Evolutionary conservation across 179 eudicot genomes (phyloP).

Genomic region (Nepenthes alata): DNA sequence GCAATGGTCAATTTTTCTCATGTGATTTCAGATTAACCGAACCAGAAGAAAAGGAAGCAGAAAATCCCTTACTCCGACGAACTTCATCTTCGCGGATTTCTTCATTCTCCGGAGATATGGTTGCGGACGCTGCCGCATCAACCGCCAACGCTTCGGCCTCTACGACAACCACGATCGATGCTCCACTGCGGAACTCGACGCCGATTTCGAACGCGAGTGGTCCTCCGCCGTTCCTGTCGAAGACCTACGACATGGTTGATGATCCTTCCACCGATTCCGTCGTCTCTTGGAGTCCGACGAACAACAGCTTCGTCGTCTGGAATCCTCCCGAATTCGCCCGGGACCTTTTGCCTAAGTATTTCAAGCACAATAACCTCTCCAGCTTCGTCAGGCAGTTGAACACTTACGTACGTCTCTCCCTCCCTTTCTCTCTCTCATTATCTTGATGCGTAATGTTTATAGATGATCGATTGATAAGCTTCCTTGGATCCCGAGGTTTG

Average conservation of each 20-base stretch:
- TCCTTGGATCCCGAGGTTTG: not conserved
- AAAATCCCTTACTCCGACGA: not conserved
- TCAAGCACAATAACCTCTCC: slow-evolving; percentile 13
- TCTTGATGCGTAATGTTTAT: not conserved
- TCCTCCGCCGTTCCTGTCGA: slow-evolving; percentile 13
- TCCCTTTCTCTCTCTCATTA: not conserved
- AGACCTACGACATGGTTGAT: slow-evolving; percentile 14
- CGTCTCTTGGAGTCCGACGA: slow-evolving; percentile 10
- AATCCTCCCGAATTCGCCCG: slow-evolving; percentile 15
- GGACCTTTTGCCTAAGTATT: slow-evolving; percentile 13
- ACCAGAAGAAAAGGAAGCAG: slow-evolving; percentile 1
- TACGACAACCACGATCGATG: not conserved
- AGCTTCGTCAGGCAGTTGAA: slow-evolving; percentile 13
- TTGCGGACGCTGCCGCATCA: not conserved
- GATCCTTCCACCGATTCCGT: slow-evolving; percentile 10
- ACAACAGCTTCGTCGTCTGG: slow-evolving; percentile 12
- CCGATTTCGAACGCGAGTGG: slow-evolving; percentile 8
- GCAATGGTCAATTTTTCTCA: not conserved
- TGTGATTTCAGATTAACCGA: not conserved
- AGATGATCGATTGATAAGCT: not conserved
- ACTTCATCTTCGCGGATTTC: not conserved
- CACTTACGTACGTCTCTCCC: slow-evolving; percentile 7
- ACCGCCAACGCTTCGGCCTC: not conserved
- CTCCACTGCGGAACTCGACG: slow-evolving; percentile 1
- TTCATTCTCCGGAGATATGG: not conserved